Evolutionary conservation across 257 asterid species (phyloP).

Genomic region (Jacaranda copaia): DNA sequence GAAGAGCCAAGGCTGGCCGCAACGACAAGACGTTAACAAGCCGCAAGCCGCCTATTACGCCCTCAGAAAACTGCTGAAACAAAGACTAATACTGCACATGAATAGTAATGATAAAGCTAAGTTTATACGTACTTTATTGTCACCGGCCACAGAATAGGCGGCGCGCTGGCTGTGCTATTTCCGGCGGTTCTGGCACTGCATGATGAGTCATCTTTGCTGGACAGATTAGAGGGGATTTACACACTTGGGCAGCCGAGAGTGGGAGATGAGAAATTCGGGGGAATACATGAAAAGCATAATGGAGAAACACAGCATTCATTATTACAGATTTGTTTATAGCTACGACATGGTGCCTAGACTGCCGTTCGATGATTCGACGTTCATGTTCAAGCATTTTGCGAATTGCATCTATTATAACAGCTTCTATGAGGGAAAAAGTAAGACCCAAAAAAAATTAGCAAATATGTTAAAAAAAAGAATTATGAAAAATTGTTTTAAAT

Average conservation of each 20-base stretch:
- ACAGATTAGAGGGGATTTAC: conserved; percentile 53
- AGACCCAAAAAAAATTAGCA: background rate
- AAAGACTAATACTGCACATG: background rate
- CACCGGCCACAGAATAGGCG: conserved; percentile 71
- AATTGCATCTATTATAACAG: conserved; percentile 59
- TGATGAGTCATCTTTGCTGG: conserved; percentile 49
- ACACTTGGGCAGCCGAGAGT: conserved; percentile 68
- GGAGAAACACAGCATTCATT: conserved; percentile 27
- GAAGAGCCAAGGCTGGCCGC: conserved; percentile 55
- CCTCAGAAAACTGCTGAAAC: conserved; percentile 41
- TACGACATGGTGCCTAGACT: conserved; percentile 60
- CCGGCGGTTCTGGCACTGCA: conserved; percentile 49
- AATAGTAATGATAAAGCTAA: conserved; percentile 37
- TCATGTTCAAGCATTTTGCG: conserved; percentile 71
- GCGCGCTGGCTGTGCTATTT: conserved; percentile 55
- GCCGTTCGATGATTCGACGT: conserved; percentile 57
- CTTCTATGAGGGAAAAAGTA: conserved; percentile 51
- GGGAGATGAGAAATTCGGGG: conserved; percentile 51
- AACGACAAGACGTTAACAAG: conserved; percentile 22
- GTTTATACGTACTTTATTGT: too few relatives aligned
- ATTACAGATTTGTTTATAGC: conserved; percentile 51
- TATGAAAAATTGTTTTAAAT: background rate
- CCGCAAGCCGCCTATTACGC: conserved; percentile 54
- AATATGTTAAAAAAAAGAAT: too few relatives aligned
- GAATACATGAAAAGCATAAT: conserved; percentile 42